Evolutionary conservation across 78 protist genomes (phyloP), one percentile per base, ranked within the genome.

Genomic region (Dictyostelium intermedium): DNA sequence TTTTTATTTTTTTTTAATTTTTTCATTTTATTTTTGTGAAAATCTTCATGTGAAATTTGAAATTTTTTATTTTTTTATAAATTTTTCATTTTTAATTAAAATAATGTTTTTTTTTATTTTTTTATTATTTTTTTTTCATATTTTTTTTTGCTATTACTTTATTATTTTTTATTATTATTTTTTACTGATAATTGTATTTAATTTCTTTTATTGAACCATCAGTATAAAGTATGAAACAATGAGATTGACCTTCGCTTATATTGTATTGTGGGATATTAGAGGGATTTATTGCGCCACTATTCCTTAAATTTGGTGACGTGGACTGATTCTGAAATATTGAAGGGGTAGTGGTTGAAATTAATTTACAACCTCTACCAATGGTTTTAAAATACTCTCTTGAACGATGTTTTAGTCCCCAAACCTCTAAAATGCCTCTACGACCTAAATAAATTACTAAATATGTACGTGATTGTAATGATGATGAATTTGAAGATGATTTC

Each of bases 401-500:
- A 66, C 74, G 39, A 63, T 89, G 93, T 56, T 80, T 89, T 45
- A 89, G 20, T 23, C 86, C 93, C 97, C 97, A 94, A 4, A 94
- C 35, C 35, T 94, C 97, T 18, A 94, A 32, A 37, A 84, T 77
- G 23, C 92, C 92, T 60, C 97, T 83, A 41, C 93, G 25, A 30
- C 95, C 95, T 30, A 85, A 79, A 80, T 86, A 87, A 14, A 94
- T 94, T 11, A 50, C 97, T 13, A 94, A 72, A 69, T 78, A 78
- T 11, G 66, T 69, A 23, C 34, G 20, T 41, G 41, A 35, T 47
- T 27, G 35, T 34, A 56, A 61, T 14, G 41, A 41, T 20, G 32
- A 9, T 41, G 8, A 1, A 4, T 41, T 18, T 27, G 14, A 9
- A 34, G 73, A 10, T 20, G 77, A 41, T 66, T 66, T 83, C 39